Evolutionary conservation across 306 rosid species (phyloP).

Genomic region (Vachellia collinsii): DNA sequence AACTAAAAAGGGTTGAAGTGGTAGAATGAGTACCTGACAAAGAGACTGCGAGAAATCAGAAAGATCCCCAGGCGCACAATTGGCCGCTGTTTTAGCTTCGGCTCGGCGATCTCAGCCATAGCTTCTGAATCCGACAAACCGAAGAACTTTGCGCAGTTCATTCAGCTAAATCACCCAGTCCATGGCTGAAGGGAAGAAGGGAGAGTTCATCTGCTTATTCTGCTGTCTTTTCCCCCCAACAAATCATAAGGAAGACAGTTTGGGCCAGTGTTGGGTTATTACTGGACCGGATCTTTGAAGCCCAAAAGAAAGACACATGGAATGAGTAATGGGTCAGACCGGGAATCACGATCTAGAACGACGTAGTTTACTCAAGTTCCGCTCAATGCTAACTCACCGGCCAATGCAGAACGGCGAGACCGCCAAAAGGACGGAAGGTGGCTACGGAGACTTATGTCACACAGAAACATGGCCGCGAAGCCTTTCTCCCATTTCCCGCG

Average conservation of each 20-base stretch:
- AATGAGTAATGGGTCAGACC: background rate
- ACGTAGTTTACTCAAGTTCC: background rate
- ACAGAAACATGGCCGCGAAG: background rate
- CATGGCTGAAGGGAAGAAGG: background rate
- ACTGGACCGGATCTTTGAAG: background rate
- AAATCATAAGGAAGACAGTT: background rate
- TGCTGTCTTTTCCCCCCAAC: background rate
- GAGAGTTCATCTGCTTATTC: background rate
- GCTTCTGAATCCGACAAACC: background rate
- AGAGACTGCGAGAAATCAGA: slow-evolving; percentile 72
- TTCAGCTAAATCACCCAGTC: slow-evolving; percentile 5
- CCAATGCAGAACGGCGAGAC: background rate
- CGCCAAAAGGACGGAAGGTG: background rate
- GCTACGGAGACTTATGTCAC: background rate
- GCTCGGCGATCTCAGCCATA: slow-evolving; percentile 46
- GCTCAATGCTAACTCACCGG: background rate
- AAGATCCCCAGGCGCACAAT: slow-evolving; percentile 72
- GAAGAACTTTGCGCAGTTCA: background rate
- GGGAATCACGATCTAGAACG: background rate
- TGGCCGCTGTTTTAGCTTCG: slow-evolving; percentile 57
- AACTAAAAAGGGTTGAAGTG: background rate
- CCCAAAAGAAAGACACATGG: background rate
- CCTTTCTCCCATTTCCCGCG: background rate
- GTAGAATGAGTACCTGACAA: slow-evolving; percentile 58
- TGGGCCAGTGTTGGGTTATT: background rate